Evolutionary conservation across 192 early-diverging fungal genomes (phyloP), one percentile per base, ranked within the genome.

Genomic region (Mortierella claussenii): DNA sequence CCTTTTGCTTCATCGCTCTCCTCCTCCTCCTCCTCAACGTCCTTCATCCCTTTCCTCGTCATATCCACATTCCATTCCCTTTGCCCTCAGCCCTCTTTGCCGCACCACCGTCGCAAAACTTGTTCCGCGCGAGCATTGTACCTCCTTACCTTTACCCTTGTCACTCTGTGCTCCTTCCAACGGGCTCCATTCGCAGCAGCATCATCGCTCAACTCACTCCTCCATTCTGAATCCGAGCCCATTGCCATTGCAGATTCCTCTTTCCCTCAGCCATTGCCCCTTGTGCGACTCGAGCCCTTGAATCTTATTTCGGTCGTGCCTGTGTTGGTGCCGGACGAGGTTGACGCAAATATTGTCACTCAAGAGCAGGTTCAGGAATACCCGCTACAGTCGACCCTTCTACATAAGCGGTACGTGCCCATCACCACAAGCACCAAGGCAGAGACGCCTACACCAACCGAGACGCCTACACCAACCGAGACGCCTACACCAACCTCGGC

Each of bases 1-100:
- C 3, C 37, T 24, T 23, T 36, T n/a, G 20, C 24, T 60, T 32
- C 32, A 49, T 49, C 44, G 2, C n/a, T 34, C 30, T 49, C 30
- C 24, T 32, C 18, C 23, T 43, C 44, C 10, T 60, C 45, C 46
- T 60, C 45, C 4, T 21, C 59, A 8, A 26, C 44, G 17, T 60
- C 56, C 11, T 26, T 68, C 31, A 68, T 68, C 30, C 56, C 66
- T 12, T 47, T 54, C 7, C 56, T 13, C 28, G 30, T 26, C 5
- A 48, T 23, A 28, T 20, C 26, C 59, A n/a, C 46, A 26, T 46
- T 32, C 59, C n/a, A n/a, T n/a, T n/a, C n/a, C n/a, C n/a, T n/a
- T n/a, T n/a, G n/a, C n/a, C n/a, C n/a, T n/a, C n/a, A n/a, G n/a
- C n/a, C n/a, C n/a, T n/a, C n/a, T n/a, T n/a, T n/a, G n/a, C n/a